Evolutionary conservation across 768 basidiomycete genomes (phyloP).

Genomic region (Tephrocybe sp.): DNA sequence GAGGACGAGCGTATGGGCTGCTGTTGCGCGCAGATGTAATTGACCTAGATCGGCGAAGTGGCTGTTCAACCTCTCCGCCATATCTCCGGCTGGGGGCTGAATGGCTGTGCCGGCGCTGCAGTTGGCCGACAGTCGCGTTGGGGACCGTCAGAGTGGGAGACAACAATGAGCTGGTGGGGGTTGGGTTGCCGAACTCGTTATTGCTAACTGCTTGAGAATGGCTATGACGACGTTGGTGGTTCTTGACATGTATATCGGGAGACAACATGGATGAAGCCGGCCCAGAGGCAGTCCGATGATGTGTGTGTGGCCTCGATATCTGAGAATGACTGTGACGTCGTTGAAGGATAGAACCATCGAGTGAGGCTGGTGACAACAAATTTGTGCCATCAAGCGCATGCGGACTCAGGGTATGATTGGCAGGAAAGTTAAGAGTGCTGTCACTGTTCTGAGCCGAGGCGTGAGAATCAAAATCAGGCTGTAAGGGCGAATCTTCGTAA

Average conservation of each 20-base stretch:
- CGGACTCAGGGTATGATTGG: background rate
- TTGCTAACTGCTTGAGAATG: conserved; percentile 1
- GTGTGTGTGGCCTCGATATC: background rate
- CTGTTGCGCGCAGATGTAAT: conserved; percentile 3
- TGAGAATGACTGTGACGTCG: background rate
- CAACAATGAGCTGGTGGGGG: background rate
- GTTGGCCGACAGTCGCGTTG: background rate
- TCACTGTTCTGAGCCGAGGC: background rate
- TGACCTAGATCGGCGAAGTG: conserved; percentile 11
- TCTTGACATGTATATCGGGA: background rate
- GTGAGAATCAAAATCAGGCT: background rate
- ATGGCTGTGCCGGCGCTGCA: conserved; percentile 17
- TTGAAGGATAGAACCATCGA: background rate
- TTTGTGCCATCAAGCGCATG: background rate
- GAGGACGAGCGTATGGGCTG: conserved; percentile 15
- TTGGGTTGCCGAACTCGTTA: background rate
- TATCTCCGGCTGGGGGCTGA: background rate
- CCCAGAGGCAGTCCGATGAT: background rate
- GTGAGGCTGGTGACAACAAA: background rate
- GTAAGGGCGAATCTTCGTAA: background rate
- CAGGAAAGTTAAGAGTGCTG: background rate
- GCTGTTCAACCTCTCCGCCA: background rate
- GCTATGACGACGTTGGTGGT: conserved; percentile 10
- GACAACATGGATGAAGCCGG: background rate
- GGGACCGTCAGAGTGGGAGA: background rate